Conservation (phyloP, 106 monocot genomes). For the Platanthera guangdongensis region DNA sequence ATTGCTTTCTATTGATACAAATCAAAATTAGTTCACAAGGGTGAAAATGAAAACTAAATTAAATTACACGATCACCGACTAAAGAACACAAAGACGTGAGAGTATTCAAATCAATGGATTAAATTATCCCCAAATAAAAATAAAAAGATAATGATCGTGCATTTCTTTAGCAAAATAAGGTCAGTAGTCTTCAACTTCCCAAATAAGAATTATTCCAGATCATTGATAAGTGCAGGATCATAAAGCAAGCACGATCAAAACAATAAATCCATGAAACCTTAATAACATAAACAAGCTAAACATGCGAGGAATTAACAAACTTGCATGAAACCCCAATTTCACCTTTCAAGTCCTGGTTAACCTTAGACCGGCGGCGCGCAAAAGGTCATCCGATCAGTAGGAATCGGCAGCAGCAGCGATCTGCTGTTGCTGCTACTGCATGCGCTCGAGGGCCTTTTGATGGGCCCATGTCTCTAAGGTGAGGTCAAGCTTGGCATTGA, state of each 20-base stretch:
- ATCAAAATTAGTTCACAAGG: too few species aligned
- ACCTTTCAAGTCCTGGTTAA: background rate
- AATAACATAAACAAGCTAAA: background rate
- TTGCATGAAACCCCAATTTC: background rate
- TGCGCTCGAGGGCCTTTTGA: conserved; percentile 89
- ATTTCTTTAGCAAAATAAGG: background rate
- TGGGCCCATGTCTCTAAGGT: conserved; percentile 97
- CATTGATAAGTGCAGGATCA: background rate
- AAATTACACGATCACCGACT: too few species aligned
- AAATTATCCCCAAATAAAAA: too few species aligned
- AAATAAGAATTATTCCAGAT: background rate
- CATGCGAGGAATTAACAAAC: background rate
- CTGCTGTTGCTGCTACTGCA: conserved; percentile 38
- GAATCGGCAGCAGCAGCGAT: conserved; percentile 12
- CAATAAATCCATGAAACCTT: background rate
- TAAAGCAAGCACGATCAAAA: background rate
- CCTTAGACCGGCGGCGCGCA: background rate
- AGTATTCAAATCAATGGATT: too few species aligned
- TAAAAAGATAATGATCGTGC: background rate
- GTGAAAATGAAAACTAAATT: too few species aligned
- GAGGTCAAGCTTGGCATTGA: conserved; percentile 92
- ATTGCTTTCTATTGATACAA: too few species aligned
- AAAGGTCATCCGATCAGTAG: conserved; percentile 30
- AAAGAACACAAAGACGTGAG: too few species aligned
- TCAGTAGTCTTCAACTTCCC: background rate